Percentiles rank a stretch among this genome's conserved stretches.
These are phyloP conservation scores for Phytophthora kernoviae DNA, from an alignment of 352 stramenopile species.

Conservation along the genomic window DNA sequence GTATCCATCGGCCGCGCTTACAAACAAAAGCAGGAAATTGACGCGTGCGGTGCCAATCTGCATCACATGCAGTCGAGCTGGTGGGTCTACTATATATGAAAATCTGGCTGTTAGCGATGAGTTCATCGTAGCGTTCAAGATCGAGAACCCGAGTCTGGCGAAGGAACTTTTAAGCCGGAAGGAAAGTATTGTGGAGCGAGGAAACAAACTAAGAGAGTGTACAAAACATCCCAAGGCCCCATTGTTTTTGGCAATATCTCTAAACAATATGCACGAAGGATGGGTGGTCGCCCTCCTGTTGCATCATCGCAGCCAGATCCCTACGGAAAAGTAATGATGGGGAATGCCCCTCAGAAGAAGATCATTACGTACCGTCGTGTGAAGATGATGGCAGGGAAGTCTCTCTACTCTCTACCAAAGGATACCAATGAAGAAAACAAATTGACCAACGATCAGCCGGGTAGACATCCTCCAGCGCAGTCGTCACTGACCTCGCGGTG, in stretches of 20 bases:
- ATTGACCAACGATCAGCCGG: not conserved
- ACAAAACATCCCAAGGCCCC: not conserved
- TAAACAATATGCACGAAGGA: too few relatives aligned
- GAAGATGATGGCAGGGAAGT: too few relatives aligned
- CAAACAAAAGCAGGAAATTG: conserved; percentile 22
- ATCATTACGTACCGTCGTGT: too few relatives aligned
- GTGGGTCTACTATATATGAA: conserved; percentile 24
- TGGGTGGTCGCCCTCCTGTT: too few relatives aligned
- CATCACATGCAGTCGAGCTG: conserved; percentile 12
- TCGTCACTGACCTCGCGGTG: conserved; percentile 5
- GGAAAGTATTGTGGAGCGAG: not conserved
- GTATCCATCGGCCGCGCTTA: conserved; percentile 18
- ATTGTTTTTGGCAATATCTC: too few relatives aligned
- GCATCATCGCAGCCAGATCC: too few relatives aligned
- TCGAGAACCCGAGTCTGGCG: conserved; percentile 20
- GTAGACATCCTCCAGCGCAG: not conserved
- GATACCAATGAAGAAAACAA: too few relatives aligned
- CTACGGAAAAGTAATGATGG: too few relatives aligned
- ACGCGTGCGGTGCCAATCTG: conserved; percentile 25
- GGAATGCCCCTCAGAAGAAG: too few relatives aligned
- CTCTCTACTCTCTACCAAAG: too few relatives aligned
- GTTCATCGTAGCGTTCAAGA: conserved; percentile 24
- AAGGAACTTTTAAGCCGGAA: conserved; percentile 11
- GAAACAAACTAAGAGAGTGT: not conserved
- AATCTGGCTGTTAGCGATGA: conserved; percentile 23